Conservation (phyloP, 2,329 filamentous ascomycete genomes). For the Diaporthe velutina region DNA sequence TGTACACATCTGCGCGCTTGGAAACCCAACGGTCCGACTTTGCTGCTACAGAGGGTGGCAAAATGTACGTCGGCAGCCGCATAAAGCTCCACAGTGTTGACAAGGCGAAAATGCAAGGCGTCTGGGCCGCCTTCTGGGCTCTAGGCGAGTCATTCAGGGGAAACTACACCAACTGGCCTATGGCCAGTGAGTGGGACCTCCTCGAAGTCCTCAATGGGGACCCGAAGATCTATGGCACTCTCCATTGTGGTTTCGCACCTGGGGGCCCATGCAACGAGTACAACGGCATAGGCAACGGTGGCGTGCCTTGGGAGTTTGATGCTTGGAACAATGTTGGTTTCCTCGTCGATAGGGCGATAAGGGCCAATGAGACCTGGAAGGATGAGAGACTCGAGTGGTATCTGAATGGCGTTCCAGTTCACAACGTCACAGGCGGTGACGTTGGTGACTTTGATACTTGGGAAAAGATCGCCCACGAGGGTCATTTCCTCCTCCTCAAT, state of each 20-base stretch:
- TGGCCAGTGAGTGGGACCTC: constrained; percentile 16
- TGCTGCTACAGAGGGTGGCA: background rate
- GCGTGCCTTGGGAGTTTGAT: constrained; percentile 1
- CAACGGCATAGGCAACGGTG: background rate
- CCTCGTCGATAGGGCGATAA: constrained; percentile 14
- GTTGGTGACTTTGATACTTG: background rate
- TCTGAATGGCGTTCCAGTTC: background rate
- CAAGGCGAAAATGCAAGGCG: background rate
- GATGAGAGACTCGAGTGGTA: constrained; percentile 13
- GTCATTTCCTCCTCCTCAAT: constrained; percentile 8
- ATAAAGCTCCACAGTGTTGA: constrained; percentile 13
- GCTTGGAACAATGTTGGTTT: background rate
- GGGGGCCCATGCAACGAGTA: background rate
- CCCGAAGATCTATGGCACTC: background rate
- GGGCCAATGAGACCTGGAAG: background rate
- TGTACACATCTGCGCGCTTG: background rate
- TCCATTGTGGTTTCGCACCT: background rate
- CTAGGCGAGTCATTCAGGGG: constrained; percentile 12
- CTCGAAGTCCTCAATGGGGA: constrained; percentile 13
- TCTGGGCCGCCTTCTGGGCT: constrained; percentile 7
- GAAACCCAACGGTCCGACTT: constrained; percentile 1
- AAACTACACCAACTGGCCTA: constrained; percentile 1
- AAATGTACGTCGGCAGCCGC: constrained; percentile 4
- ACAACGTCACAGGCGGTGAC: constrained; percentile 3
- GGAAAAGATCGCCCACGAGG: constrained; percentile 14